Percentiles rank a stretch among this genome's conserved stretches.
Conservation (phyloP, 2,329 filamentous ascomycete species). For the Paraphoma sp. region DNA sequence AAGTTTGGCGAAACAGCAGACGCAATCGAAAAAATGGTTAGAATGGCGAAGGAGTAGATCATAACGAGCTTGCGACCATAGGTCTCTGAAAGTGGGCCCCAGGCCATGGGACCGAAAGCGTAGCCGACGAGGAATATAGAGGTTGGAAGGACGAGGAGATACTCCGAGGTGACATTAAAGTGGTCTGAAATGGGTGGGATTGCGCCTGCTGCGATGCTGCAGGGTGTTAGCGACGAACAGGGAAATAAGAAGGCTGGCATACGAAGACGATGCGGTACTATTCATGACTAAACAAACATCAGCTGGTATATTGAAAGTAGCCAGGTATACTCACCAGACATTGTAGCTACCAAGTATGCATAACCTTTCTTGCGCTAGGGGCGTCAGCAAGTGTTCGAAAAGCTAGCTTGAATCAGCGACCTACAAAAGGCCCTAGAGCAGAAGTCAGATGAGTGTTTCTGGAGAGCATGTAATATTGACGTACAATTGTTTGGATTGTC, state of each 20-base stretch:
- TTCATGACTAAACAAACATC: conserved; percentile 57
- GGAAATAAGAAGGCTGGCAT: not conserved
- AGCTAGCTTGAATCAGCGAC: not conserved
- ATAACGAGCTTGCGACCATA: conserved; percentile 57
- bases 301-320: not conserved
- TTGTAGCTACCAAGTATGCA: conserved; percentile 62
- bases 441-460: no score
- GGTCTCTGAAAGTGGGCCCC: conserved; percentile 53
- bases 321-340: conserved; percentile 54
- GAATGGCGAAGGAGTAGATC: conserved; percentile 57
- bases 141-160: conserved; percentile 54
- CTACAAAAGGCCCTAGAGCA: not conserved
- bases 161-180: conserved; percentile 61
- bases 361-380: conserved; percentile 61
- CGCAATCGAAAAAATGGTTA: conserved; percentile 55
- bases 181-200: conserved; percentile 63
- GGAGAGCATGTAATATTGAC: no score
- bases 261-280: conserved; percentile 69
- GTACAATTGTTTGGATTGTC: conserved; percentile 52
- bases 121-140: conserved; percentile 60
- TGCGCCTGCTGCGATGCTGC: conserved; percentile 66
- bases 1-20: conserved; percentile 54
- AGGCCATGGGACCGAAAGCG: conserved; percentile 52
- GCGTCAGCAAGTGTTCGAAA: not conserved
- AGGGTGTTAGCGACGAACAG: not conserved